Base-by-base conservation (phyloP, 306 rosid genomes). In the Potentilla sterilis region DNA sequence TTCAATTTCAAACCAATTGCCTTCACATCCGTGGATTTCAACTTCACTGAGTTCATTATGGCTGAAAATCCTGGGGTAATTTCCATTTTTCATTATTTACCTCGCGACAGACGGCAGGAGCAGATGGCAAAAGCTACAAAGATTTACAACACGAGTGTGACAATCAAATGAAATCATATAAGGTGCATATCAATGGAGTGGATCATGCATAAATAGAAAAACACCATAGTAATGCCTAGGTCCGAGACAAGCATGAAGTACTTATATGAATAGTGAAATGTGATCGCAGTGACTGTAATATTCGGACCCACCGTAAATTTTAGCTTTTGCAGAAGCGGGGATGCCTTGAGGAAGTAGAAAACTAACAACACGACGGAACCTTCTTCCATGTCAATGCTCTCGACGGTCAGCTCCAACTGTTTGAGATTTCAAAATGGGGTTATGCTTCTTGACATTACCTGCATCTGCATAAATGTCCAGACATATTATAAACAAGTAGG, bases 81-180 rank as follows among this genome's bases (percentile, higher is more conserved):
- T 22, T 22, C 35, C 63, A n/a, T 2, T 28, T 57, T 55, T n/a
- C 62, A 55, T 32, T 9, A 3, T 3, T 0, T 3, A 6, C 18
- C 65, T 59, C 24, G 8, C 0, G 65, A 12, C 3, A 12, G 65
- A 24, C 15, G 16, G 0, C 37, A 28, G 0, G 9, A 28, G 37
- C 65, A 59, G 65, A 55, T 55, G 62, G 4, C 65, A 28, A 59
- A 28, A 38, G 65, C 65, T 59, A 28, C 65, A 28, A 59, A 28
- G 1, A 59, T 59, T 22, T 55, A 21, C 62, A 55, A 55, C 24
- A 55, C 14, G 22, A 55, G 14, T 21, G 34, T 21, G 62, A 55
- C 24, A 19, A 52, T 52, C 22, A 18, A 52, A 7, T 10, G 11
- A 52, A 19, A 6, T n/a, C 16, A 46, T 11, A 46, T 4, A 2